These are phyloP conservation scores for Colletotrichum chrysophilum DNA, from an alignment of 2,329 filamentous ascomycete species.

Conservation along the genomic window DNA sequence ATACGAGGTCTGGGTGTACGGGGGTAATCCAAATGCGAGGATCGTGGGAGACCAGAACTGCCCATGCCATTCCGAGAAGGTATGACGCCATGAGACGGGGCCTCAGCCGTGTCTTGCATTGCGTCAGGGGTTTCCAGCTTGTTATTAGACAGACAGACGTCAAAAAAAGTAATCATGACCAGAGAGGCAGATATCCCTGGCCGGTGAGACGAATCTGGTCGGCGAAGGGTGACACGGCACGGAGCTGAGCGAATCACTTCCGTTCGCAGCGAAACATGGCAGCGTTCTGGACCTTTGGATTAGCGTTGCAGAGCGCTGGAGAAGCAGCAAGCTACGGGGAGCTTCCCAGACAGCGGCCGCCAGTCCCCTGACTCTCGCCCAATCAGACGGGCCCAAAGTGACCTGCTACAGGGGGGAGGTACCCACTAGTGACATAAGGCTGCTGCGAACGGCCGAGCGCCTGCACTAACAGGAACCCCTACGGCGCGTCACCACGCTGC, in stretches of 20 bases:
- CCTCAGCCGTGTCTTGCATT: background rate
- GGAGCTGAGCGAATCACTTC: background rate
- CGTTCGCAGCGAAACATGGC: background rate
- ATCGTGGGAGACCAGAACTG: background rate
- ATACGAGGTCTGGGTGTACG: background rate
- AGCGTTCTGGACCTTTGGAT: background rate
- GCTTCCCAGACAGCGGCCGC: background rate
- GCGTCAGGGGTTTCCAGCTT: background rate
- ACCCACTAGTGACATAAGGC: slow-evolving; percentile 10
- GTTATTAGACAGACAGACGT: background rate
- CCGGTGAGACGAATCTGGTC: background rate
- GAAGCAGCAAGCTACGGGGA: slow-evolving; percentile 1
- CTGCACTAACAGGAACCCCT: background rate
- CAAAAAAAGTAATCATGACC: background rate
- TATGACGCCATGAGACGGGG: background rate
- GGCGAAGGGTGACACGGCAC: background rate
- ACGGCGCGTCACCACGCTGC: background rate
- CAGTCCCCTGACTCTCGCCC: background rate
- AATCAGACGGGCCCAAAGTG: background rate
- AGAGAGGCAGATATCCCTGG: background rate
- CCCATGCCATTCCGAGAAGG: background rate
- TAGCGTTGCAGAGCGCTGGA: background rate
- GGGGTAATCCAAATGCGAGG: background rate
- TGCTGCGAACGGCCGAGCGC: slow-evolving; percentile 4
- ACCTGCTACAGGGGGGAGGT: background rate